Conservation (phyloP, 2,329 filamentous ascomycete species). For the Lasiodiplodia citricola region DNA sequence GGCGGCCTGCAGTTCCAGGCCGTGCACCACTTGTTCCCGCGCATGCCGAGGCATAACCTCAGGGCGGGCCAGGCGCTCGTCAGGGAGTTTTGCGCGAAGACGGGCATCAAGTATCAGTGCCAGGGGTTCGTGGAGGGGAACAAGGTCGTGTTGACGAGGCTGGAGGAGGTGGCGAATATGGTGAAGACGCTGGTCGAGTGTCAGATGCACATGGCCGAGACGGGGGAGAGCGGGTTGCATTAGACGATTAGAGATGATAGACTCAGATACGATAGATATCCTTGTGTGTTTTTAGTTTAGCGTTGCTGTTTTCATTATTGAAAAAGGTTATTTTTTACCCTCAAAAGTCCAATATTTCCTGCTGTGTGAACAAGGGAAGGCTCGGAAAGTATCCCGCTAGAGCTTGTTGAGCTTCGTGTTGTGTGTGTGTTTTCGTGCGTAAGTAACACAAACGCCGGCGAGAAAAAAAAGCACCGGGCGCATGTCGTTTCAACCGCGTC, state of each 20-base stretch:
- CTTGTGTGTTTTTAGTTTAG: not conserved
- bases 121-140: constrained; percentile 87
- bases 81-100: constrained; percentile 80
- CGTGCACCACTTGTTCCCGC: constrained; percentile 83
- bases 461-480: no score
- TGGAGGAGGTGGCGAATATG: constrained; percentile 81
- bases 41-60: constrained; percentile 84
- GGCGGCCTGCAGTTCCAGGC: constrained; percentile 90
- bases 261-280: not conserved
- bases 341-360: no score
- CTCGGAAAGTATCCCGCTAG: no score
- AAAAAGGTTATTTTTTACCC: no score
- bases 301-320: not conserved
- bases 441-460: no score
- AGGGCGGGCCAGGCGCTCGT: constrained; percentile 76
- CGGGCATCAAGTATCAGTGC: constrained; percentile 81
- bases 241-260: constrained; percentile 17
- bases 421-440: no score
- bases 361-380: no score
- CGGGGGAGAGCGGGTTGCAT: constrained; percentile 44
- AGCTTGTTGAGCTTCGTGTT: no score
- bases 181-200: constrained; percentile 60
- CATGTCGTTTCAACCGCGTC: no score
- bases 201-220: constrained; percentile 46
- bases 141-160: constrained; percentile 74